Evolutionary conservation across 2,329 filamentous ascomycete genomes (phyloP).

Genomic region (Aspergillus piperis): DNA sequence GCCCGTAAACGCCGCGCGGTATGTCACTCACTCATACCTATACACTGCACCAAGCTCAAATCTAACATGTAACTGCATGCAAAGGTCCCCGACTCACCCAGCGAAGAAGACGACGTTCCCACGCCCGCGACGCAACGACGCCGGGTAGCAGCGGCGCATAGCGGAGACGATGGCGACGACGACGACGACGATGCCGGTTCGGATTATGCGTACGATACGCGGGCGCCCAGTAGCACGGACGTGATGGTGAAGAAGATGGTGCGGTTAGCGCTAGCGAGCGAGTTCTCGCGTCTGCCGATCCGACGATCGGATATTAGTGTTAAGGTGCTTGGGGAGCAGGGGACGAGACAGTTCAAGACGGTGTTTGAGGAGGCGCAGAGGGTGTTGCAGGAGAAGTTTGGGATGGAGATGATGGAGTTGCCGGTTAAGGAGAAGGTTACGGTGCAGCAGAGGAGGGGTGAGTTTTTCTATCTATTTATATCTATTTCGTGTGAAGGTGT

Average conservation of each 20-base stretch:
- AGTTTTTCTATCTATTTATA: conserved; percentile 19
- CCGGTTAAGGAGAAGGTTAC: conserved; percentile 79
- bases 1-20: conserved; percentile 35
- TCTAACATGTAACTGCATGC: neutral
- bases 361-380: conserved; percentile 78
- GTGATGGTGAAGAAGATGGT: conserved; percentile 63
- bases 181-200: conserved; percentile 14
- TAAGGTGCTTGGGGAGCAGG: conserved; percentile 70
- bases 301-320: conserved; percentile 59
- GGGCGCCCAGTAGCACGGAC: conserved; percentile 33
- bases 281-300: conserved; percentile 60
- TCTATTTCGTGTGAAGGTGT: neutral
- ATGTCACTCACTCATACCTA: conserved; percentile 10
- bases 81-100: conserved; percentile 10
- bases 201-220: conserved; percentile 20
- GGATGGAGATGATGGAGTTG: conserved; percentile 89
- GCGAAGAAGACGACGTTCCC: conserved; percentile 14
- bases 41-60: neutral
- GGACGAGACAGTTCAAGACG: conserved; percentile 68
- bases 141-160: conserved; percentile 15
- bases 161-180: conserved; percentile 11
- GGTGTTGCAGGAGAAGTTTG: conserved; percentile 71
- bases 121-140: conserved; percentile 13
- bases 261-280: conserved; percentile 61
- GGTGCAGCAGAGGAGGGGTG: conserved; percentile 75